phyloP scores from a whole-genome alignment of 1,284 basidiomycete species.

The Salmacisia buchloeana region DNA sequence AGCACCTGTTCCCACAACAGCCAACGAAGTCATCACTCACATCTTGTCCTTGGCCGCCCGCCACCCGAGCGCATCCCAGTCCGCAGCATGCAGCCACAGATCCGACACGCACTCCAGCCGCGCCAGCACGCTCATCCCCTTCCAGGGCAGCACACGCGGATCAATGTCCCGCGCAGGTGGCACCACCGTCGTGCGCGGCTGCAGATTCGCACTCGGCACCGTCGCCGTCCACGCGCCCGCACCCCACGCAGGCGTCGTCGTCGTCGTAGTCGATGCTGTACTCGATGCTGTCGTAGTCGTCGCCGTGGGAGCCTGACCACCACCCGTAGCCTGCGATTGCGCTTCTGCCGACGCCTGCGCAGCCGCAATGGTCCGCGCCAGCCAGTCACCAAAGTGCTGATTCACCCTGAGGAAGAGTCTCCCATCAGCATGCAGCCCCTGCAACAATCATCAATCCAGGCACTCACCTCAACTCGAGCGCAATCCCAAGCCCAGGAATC shows the following conservation, averaged over 20 bases:
- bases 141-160: slow-evolving; percentile 83
- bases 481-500: slow-evolving; percentile 50
- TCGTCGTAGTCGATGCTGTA: not conserved
- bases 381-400: slow-evolving; percentile 17
- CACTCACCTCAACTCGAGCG: slow-evolving; percentile 45
- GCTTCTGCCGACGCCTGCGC: slow-evolving; percentile 26
- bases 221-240: too few species aligned
- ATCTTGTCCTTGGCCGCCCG: slow-evolving; percentile 55
- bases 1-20: too few species aligned
- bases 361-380: slow-evolving; percentile 17
- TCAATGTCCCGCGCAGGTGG: slow-evolving; percentile 89
- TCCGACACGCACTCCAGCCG: slow-evolving; percentile 81
- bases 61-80: slow-evolving; percentile 66
- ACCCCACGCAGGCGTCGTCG: not conserved
- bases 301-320: not conserved
- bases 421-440: too few species aligned
- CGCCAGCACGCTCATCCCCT: slow-evolving; percentile 86
- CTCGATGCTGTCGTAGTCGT: not conserved
- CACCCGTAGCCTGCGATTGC: not conserved
- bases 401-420: too few species aligned
- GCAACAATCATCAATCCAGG: not conserved
- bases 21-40: too few species aligned
- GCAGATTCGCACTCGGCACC: not conserved
- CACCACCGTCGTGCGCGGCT: slow-evolving; percentile 65
- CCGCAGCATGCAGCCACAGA: slow-evolving; percentile 76